Evolutionary conservation across 208 protist genomes (phyloP).

Genomic region (Lotmaria passim): DNA sequence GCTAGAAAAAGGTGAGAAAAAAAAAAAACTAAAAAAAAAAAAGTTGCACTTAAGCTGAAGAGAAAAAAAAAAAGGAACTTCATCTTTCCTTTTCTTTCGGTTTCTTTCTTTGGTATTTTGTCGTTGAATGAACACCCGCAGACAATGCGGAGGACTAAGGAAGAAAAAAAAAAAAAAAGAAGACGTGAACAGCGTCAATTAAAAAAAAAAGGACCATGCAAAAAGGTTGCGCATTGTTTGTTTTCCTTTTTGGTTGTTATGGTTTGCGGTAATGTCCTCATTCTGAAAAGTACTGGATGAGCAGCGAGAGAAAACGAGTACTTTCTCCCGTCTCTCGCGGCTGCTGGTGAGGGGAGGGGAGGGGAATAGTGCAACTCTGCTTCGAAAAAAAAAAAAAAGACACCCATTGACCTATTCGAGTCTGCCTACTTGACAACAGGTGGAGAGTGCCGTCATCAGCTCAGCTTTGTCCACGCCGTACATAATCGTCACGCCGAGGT

Average conservation of each 20-base stretch:
- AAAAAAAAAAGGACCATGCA: too few species aligned
- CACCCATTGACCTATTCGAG: neutral
- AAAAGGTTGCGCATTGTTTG: conserved; percentile 7
- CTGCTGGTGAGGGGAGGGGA: too few species aligned
- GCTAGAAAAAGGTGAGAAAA: too few species aligned
- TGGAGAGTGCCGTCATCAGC: neutral
- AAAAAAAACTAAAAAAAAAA: too few species aligned
- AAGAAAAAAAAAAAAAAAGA: neutral
- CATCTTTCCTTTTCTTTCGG: neutral
- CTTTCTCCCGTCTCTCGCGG: too few species aligned
- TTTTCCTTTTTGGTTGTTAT: too few species aligned
- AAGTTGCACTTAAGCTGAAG: neutral
- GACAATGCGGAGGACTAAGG: neutral
- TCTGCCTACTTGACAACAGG: neutral
- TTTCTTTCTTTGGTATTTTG: neutral
- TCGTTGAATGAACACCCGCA: neutral
- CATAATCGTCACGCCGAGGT: conserved; percentile 9
- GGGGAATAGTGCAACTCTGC: too few species aligned
- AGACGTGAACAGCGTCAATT: too few species aligned
- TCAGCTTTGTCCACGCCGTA: conserved; percentile 3
- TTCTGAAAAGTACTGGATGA: too few species aligned
- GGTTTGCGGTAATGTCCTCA: too few species aligned
- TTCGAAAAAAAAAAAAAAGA: conserved; percentile 25
- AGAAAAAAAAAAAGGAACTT: conserved; percentile 8
- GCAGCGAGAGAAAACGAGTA: too few species aligned